Base-by-base conservation (phyloP, 768 basidiomycete species). In the Hypholoma sublateritium region DNA sequence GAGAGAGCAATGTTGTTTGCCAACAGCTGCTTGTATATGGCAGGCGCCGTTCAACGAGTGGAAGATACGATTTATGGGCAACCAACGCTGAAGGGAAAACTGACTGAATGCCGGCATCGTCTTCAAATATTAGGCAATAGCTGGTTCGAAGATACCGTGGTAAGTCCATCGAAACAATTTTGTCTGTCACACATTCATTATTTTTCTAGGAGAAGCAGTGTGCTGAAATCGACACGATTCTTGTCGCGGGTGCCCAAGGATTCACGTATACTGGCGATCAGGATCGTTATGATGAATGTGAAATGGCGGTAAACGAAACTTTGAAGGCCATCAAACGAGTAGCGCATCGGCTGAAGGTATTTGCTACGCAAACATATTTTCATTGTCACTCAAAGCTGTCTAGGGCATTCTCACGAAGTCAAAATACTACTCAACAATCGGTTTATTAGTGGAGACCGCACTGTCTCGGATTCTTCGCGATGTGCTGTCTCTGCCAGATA, bases 1-100 rank as follows among this genome's bases (percentile, higher is more conserved):
- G 83, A 82, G 17, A 71, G 77, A 24, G 76, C 80, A 1, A 86
- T 96, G 80, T 82, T 84, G 48, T 89, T 89, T 67, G 86, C 91
- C 16, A 97, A 97, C 67, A 89, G 95, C 59, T 92, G 87, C 61
- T 63, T 81, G 19, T 91, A 88, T 67, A 77, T 95, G 24, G 77
- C 77, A 28, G 70, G 72, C 19, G 81, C 88, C 62, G 67, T 88
- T 0, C 75, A 74, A 55, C 74, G 74, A 25, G 59, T 85, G 19
- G 71, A 70, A 45, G 60, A 65, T 21, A 67, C 63, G 2, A 59
- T 68, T n/a, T 65, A 62, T 53, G 63, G 65, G 13, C 64, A 69
- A 32, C 57, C 63, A 17, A 59, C 45, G 4, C 69, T 80, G 24
- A 76, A 74, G 61, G 82, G 78, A 43, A 80, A 75, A 56, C 67